A percentile compares a stretch with the other conserved stretches of the same genome.
Conservation (phyloP, 2,329 filamentous ascomycete genomes). For the Hymenoscyphus occultus region DNA sequence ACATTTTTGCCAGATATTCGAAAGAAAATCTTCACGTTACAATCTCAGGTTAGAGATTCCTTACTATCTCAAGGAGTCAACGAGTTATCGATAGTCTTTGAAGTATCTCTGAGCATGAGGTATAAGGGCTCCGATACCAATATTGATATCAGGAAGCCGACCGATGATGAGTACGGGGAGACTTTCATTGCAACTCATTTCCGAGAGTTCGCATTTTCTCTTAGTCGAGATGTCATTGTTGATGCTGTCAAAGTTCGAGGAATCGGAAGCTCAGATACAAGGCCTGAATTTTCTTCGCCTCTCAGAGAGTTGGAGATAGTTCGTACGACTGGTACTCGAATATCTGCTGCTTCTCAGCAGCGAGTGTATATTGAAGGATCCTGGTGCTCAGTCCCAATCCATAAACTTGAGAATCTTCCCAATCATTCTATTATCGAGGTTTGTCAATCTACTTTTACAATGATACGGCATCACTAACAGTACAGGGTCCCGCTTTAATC, state of each 20-base stretch:
- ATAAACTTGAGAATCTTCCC: background rate
- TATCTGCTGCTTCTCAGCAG: background rate
- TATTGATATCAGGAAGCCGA: constrained; percentile 67
- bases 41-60: background rate
- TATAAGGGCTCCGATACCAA: constrained; percentile 86
- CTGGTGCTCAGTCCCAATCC: background rate
- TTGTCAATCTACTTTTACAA: background rate
- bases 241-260: constrained; percentile 84
- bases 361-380: background rate
- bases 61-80: constrained; percentile 1
- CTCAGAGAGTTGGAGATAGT: background rate
- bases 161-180: constrained; percentile 62
- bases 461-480: background rate
- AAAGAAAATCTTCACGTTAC: background rate
- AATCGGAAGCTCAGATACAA: constrained; percentile 54
- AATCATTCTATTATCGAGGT: background rate
- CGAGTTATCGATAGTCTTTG: background rate
- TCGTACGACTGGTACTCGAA: background rate
- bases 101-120: constrained; percentile 69
- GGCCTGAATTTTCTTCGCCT: background rate
- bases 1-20: background rate
- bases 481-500: constrained; percentile 72
- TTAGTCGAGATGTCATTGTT: constrained; percentile 78
- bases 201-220: constrained; percentile 85
- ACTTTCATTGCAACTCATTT: constrained; percentile 82